Evolutionary conservation across 805 yeast species (phyloP), one percentile per base, ranked within the genome.

Genomic region (Sugiyamaella boreocaroliniensis): DNA sequence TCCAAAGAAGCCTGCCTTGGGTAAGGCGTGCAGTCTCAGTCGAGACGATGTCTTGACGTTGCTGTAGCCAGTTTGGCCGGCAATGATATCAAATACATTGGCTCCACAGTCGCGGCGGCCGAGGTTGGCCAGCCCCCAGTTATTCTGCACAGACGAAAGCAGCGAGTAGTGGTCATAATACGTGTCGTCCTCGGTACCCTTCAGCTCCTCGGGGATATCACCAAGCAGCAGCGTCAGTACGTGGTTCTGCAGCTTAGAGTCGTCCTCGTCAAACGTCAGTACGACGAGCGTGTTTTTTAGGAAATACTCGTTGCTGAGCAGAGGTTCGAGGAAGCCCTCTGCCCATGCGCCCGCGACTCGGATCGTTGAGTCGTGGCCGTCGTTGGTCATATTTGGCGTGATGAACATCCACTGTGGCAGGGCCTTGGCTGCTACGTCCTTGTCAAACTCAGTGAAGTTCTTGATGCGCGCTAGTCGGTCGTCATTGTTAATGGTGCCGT

Each of bases 351-450:
- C 77, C 19, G 80, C 74, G 48, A 71, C 68, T 51, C 69, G 70
- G 51, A 78, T 71, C 59, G 70, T 75, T 43, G 76, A 58, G 64
- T 75, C 79, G 56, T 78, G 78, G 45, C 80, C 82, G 62, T 78
- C 80, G 65, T 76, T 69, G 54, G 77, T 67, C 76, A 76, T 72
- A 68, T 77, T 77, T 53, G 82, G 81, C 43, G 81, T 77, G 63
- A 78, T 71, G 68, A 77, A 71, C 56, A 70, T 58, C 76, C 77
- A 78, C 70, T 78, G 81, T 44, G 81, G 81, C 58, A 77, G 67
- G 48, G 64, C 60, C 57, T 74, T 61, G 59, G 67, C 61, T 37
- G 61, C 62, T 54, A 74, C 60, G 60, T 77, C 81, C 42, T 58
- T 56, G 55, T 72, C 60, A 61, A 77, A 73, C 55, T 68, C 67